Conservation (phyloP, 2,329 filamentous ascomycete species). For the Alternaria tenuissima region DNA sequence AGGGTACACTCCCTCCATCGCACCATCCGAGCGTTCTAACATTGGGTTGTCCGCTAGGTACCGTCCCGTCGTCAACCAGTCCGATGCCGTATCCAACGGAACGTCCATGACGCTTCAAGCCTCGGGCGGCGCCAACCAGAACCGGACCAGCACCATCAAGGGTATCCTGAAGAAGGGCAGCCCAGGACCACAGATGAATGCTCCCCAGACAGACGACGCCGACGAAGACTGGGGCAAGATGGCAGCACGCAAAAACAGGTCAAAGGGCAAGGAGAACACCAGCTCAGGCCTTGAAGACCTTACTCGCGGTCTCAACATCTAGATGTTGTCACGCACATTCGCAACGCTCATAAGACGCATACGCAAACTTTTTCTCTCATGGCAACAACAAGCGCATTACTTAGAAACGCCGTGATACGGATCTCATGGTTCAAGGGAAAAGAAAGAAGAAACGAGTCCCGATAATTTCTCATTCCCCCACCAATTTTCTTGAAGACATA, state of each 20-base stretch:
- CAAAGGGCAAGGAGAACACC: constrained; percentile 27
- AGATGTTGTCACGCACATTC: constrained; percentile 13
- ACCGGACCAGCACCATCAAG: constrained; percentile 34
- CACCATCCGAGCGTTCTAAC: constrained; percentile 94
- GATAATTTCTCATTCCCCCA: constrained; percentile 3
- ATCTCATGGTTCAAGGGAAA: constrained; percentile 13
- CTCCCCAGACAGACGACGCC: constrained; percentile 39
- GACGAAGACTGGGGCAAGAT: constrained; percentile 48
- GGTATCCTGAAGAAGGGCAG: constrained; percentile 44
- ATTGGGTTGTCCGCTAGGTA: constrained; percentile 89
- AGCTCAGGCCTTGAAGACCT: constrained; percentile 35
- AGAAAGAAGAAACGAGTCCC: constrained; percentile 5
- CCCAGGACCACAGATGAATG: constrained; percentile 17
- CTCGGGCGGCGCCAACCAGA: constrained; percentile 32
- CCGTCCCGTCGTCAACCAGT: constrained; percentile 75
- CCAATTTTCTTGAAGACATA: constrained; percentile 9
- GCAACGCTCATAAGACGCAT: constrained; percentile 11
- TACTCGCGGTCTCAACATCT: constrained; percentile 37
- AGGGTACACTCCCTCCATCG: constrained; percentile 88
- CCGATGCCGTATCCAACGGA: constrained; percentile 40
- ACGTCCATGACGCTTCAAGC: constrained; percentile 46
- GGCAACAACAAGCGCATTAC: constrained; percentile 12
- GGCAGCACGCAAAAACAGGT: constrained; percentile 41
- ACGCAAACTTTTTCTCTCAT: neutral
- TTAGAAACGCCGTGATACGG: constrained; percentile 7